Base-by-base conservation (phyloP, 768 basidiomycete species). In the Dendrothele bispora region DNA sequence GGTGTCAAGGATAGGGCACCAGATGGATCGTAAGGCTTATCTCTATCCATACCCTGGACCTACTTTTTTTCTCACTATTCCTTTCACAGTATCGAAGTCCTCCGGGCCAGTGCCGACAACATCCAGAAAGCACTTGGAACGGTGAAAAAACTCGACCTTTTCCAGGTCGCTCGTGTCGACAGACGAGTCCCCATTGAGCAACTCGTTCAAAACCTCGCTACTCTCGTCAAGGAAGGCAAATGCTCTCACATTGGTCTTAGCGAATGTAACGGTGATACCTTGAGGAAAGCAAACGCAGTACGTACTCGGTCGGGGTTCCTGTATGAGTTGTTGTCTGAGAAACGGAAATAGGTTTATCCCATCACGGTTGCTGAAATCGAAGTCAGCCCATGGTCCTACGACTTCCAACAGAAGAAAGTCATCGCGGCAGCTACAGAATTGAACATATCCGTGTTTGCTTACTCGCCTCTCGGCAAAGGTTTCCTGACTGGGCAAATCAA, bases 311-410 rank as follows among this genome's bases (percentile, higher is more conserved):
- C 11, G n/a, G 12, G 39, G 25, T 15, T 20, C 5, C 12, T 41
- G 11, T 25, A 30, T 10, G 34, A 1, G 21, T 36, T 15, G 4
- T 21, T 15, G 7, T 15, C 5, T 40, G 22, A n/a, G n/a, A n/a
- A n/a, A n/a, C n/a, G n/a, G n/a, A n/a, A 7, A 3, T 39, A 83
- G 77, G 67, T 84, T 8, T 68, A 75, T 37, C 80, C 78, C 2
- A 73, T 86, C 48, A 70, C 78, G 11, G 69, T 77, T 14, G 79
- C 83, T 7, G 84, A 88, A 60, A 83, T 87, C 43, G 87, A 88
- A 60, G 65, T 84, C 34, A 84, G 80, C 55, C 74, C 79, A 2
- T 84, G 80, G 73, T 70, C 76, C 2, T 82, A 80, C 43, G 79
- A 80, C 50, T 66, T 70, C 20, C 70, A 80, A 43, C 73, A 79